Base-by-base conservation (phyloP, 1,284 basidiomycete genomes). In the Sanghuangporus sanghuang region DNA sequence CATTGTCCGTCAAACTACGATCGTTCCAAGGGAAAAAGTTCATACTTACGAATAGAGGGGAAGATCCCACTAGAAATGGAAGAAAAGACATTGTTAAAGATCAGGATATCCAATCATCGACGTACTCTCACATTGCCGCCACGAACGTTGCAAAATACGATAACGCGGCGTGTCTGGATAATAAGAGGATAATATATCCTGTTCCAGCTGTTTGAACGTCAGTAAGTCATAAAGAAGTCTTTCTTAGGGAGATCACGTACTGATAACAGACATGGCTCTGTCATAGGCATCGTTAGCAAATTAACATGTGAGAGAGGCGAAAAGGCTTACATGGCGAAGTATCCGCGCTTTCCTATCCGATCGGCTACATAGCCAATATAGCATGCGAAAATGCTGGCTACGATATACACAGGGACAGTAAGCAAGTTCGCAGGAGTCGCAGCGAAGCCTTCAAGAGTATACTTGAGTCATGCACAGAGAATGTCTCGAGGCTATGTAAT, bases 361-460 rank as follows among this genome's bases (percentile, higher is more conserved):
- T 90, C 88, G 0, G 86, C 86, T n/a, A 77, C 59, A 71, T 81
- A 87, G 6, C 86, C 87, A 23, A 89, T 82, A 0, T 73, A 59
- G 67, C 87, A 86, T 8, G 89, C 89, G 53, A 83, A 73, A 32
- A 86, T 75, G 69, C 87, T 86, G 5, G 88, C 89, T 46, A 82
- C 77, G n/a, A 79, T 78, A 69, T 90, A 90, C 21, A 89, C 85
- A 0, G 86, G 86, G 1, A 89, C 85, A 6, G 85, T 85, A 61
- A 91, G 74, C 35, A 92, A 77, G 73, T 92, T 91, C 18, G 90
- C 89, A 1, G 78, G 78, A 0, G 88, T 89, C 9, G 89, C 87
- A 6, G 76, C 75, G 74, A 80, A 92, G 6, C 89, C 87, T 83
- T 67, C 44, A 18, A 44, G 23, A 11, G 40, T 57, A 44, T 67